Evolutionary conservation across 2,329 filamentous ascomycete species (phyloP).

Genomic region (Leptoxyphium fumago): DNA sequence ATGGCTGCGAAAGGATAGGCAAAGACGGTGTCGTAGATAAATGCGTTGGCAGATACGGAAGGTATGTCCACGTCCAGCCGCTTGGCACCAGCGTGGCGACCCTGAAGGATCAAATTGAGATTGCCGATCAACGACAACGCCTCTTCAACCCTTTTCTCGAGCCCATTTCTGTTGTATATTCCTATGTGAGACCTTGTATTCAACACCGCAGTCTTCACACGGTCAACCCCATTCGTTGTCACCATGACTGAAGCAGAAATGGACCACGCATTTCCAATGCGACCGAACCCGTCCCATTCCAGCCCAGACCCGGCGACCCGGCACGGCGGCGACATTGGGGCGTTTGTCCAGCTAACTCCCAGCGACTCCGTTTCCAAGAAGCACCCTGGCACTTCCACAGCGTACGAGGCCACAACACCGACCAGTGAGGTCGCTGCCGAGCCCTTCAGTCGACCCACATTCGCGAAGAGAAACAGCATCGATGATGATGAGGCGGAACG

Average conservation of each 20-base stretch:
- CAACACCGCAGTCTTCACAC: too few species aligned
- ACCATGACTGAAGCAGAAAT: constrained; percentile 26
- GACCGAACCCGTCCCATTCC: constrained; percentile 29
- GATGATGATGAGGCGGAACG: constrained; percentile 28
- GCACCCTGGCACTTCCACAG: constrained; percentile 23
- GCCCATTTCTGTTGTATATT: too few species aligned
- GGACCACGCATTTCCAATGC: constrained; percentile 33
- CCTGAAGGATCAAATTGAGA: too few species aligned
- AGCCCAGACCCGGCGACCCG: constrained; percentile 17
- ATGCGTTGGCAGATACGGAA: too few species aligned
- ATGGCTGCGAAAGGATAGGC: too few species aligned
- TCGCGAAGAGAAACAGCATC: constrained; percentile 17
- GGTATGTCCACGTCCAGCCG: too few species aligned
- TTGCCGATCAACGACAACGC: too few species aligned
- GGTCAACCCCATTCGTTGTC: too few species aligned
- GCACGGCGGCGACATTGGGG: constrained; percentile 5
- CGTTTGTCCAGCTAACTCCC: constrained; percentile 8
- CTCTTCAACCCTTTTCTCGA: too few species aligned
- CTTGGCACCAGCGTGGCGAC: too few species aligned
- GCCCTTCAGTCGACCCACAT: constrained; percentile 21
- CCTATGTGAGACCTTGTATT: too few species aligned
- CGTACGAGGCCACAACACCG: constrained; percentile 21
- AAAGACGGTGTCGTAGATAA: too few species aligned
- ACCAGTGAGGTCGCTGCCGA: constrained; percentile 16
- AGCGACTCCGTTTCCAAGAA: constrained; percentile 11